Percentiles rank a stretch among this genome's conserved stretches.
phyloP scores from a whole-genome alignment of 2,329 filamentous ascomycete genomes.

The Trichophyton simii region DNA sequence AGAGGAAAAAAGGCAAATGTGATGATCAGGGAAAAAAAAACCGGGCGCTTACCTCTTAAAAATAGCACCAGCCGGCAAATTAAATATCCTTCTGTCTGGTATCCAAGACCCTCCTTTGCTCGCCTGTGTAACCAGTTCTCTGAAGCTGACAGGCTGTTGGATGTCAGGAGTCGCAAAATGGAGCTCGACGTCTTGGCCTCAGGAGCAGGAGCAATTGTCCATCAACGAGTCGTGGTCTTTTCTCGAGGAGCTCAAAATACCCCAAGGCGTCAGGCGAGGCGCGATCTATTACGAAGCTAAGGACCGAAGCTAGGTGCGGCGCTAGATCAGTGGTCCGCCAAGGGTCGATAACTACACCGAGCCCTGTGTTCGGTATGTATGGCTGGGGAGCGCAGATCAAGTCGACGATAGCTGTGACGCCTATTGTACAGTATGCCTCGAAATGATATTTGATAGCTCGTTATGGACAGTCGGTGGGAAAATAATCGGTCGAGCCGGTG shows the following conservation, averaged over 20 bases:
- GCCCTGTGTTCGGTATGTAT: background rate
- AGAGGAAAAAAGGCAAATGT: background rate
- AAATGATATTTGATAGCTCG: background rate
- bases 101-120: background rate
- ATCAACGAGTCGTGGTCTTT: background rate
- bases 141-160: background rate
- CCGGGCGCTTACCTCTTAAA: slow-evolving; percentile 2
- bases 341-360: background rate
- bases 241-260: background rate
- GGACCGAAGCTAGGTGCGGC: background rate
- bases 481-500: too few relatives aligned
- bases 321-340: background rate
- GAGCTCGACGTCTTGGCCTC: background rate
- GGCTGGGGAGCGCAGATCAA: background rate
- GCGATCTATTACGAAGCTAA: background rate
- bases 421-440: background rate
- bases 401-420: background rate
- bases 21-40: background rate
- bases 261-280: background rate
- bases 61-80: slow-evolving; percentile 1
- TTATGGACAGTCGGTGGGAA: background rate
- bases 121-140: background rate
- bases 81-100: background rate
- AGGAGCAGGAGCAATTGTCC: background rate
- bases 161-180: background rate